Percentiles rank a stretch among this genome's conserved stretches.
phyloP scores from a whole-genome alignment of 495 filamentous ascomycete species.

The Aspergillus incahuasiensis region DNA sequence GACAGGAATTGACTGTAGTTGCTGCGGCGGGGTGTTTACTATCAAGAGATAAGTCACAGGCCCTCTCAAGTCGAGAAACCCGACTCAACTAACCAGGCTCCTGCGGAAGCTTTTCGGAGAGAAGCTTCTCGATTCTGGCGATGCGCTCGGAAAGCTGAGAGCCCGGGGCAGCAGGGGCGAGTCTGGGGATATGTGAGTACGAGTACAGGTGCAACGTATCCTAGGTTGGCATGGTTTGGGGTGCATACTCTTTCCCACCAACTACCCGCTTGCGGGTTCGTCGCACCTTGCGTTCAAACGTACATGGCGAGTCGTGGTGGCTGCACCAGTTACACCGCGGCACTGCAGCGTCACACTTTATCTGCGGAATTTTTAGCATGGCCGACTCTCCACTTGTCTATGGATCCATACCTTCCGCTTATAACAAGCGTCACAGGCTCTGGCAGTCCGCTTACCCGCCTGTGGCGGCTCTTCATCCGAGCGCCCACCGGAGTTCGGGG shows the following conservation, averaged over 20 bases:
- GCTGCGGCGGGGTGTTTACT: background rate
- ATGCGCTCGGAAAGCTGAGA: conserved; percentile 35
- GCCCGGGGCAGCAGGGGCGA: conserved; percentile 17
- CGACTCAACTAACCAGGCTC: conserved; percentile 22
- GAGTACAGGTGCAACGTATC: too few relatives aligned
- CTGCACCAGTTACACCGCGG: conserved; percentile 51
- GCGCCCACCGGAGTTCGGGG: conserved; percentile 16
- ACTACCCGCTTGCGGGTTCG: conserved; percentile 30
- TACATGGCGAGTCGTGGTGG: conserved; percentile 47
- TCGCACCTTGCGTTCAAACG: conserved; percentile 37
- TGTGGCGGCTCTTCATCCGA: conserved; percentile 17
- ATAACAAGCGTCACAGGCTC: conserved; percentile 49
- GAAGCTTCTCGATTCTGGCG: conserved; percentile 37
- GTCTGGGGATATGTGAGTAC: conserved; percentile 7
- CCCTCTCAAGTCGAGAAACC: background rate
- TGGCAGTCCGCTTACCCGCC: conserved; percentile 27
- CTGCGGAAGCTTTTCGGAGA: conserved; percentile 28
- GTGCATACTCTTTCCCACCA: conserved; percentile 22
- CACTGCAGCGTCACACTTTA: conserved; percentile 46
- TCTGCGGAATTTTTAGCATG: conserved; percentile 27
- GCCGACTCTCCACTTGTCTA: background rate
- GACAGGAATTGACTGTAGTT: background rate
- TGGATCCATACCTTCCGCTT: conserved; percentile 35
- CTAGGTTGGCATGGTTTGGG: background rate
- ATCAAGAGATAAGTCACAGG: background rate